Base-by-base conservation (phyloP, 2,329 filamentous ascomycete species). In the Neonectria faginata region DNA sequence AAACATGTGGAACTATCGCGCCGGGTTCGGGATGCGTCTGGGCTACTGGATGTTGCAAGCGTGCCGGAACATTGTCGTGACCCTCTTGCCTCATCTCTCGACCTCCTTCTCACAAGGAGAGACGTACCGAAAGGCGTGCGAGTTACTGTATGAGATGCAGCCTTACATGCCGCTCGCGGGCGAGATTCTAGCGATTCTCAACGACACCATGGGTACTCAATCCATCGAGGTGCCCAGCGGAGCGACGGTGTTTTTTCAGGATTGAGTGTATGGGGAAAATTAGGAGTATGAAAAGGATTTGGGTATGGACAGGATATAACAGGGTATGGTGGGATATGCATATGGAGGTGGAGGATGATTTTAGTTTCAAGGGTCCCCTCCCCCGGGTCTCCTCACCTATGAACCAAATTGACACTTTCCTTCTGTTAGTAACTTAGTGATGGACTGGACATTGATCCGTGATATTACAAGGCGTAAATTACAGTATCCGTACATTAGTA, bases 1-100 rank as follows among this genome's bases (percentile, higher is more conserved):
- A 20, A 36, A 60, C 5, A 44, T 74, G n/a, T 69, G 66, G 57
- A 71, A 70, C 55, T 76, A 73, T 18, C 73, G 75, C 41, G 64
- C 68, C n/a, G 67, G 58, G 1, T 68, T 71, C 39, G 69, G 69
- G 29, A 62, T 70, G 57, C 68, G 60, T 22, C 64, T 69, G 45
- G 73, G 73, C 41, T 67, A 68, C 47, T 74, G 70, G 63, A 57
- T 65, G 29, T 25, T 48, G 12, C 59, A 64, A n/a, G 60, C 67
- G 3, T 65, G 67, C 36, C 57, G 45, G 18, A 25, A 47, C 5
- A 60, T 57, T 3, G 64, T 48, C 6, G 3, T 27, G 20, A 12
- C 47, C 1, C 14, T 58, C 14, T 11, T 62, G 3, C 44, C 52
- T 25, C 44, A 58, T 11, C 42, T 48, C 7, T 2, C 5, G 2